These are phyloP conservation scores for Alternaria brassicae DNA, from an alignment of 2,329 filamentous ascomycete species.

Conservation along the genomic window DNA sequence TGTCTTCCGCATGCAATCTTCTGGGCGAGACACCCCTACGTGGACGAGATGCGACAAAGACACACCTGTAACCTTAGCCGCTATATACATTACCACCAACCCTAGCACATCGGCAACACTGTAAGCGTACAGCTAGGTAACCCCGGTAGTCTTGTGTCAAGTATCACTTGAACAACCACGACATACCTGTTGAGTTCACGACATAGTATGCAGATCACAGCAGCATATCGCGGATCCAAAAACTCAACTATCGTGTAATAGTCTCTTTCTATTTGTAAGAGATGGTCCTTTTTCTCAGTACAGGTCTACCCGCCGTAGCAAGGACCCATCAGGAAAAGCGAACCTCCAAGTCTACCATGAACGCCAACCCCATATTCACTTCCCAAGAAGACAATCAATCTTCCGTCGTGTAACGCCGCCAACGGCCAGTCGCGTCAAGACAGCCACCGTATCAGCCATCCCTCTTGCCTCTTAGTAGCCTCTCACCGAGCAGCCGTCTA, in stretches of 20 bases:
- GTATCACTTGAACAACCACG: too few relatives aligned
- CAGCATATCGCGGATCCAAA: not conserved
- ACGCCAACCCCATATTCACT: not conserved
- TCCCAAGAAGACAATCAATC: not conserved
- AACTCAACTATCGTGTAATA: not conserved
- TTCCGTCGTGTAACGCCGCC: accelerated
- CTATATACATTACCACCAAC: not conserved
- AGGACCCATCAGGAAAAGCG: not conserved
- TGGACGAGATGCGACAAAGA: not conserved
- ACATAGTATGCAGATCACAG: not conserved
- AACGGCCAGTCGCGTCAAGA: not conserved
- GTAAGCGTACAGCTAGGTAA: not conserved
- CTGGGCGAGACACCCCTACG: not conserved
- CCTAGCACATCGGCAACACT: not conserved
- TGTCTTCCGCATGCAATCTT: not conserved
- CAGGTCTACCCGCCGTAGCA: not conserved
- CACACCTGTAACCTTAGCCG: slow-evolving; percentile 4
- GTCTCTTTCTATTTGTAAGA: not conserved
- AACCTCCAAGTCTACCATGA: not conserved
- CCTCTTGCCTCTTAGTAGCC: not conserved
- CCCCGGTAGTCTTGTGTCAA: not conserved
- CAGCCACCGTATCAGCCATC: not conserved
- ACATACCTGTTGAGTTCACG: not conserved
- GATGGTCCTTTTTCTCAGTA: not conserved
- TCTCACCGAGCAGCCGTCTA: not conserved